Percentiles rank a stretch among this genome's conserved stretches.
Evolutionary conservation across 202 grass and related monocot species (phyloP).

Genomic region (Elaeis oleifera): DNA sequence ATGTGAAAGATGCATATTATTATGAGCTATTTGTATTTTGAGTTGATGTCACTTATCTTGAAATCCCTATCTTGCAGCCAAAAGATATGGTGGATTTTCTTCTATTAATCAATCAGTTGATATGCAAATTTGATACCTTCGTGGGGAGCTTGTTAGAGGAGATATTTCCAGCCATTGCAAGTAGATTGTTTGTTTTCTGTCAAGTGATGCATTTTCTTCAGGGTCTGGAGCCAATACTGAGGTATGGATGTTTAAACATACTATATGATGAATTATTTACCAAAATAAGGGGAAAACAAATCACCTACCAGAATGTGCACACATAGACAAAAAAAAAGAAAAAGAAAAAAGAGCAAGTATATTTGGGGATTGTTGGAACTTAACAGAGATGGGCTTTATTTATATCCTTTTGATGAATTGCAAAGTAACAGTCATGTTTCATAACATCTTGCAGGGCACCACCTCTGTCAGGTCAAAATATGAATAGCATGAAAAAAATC

Average conservation of each 20-base stretch:
- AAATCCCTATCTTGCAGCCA: slow-evolving; percentile 42
- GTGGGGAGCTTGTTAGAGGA: slow-evolving; percentile 63
- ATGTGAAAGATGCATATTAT: not conserved
- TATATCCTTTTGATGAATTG: no score
- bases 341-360: no score
- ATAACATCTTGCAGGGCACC: no score
- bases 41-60: slow-evolving; percentile 1
- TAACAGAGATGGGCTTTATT: no score
- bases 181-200: slow-evolving; percentile 50
- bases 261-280: no score
- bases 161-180: slow-evolving; percentile 75
- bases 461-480: no score
- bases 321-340: no score
- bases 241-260: slow-evolving; percentile 38
- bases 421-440: no score
- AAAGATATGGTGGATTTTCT: slow-evolving; percentile 97
- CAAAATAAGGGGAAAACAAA: no score
- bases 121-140: slow-evolving; percentile 77
- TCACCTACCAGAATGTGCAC: no score
- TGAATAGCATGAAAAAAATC: no score
- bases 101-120: slow-evolving; percentile 77
- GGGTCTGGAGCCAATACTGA: slow-evolving; percentile 61
- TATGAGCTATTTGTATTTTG: not conserved
- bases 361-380: no score
- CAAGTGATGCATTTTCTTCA: slow-evolving; percentile 70